Base-by-base conservation (phyloP, 768 basidiomycete genomes). In the Pleurotus giganteus region DNA sequence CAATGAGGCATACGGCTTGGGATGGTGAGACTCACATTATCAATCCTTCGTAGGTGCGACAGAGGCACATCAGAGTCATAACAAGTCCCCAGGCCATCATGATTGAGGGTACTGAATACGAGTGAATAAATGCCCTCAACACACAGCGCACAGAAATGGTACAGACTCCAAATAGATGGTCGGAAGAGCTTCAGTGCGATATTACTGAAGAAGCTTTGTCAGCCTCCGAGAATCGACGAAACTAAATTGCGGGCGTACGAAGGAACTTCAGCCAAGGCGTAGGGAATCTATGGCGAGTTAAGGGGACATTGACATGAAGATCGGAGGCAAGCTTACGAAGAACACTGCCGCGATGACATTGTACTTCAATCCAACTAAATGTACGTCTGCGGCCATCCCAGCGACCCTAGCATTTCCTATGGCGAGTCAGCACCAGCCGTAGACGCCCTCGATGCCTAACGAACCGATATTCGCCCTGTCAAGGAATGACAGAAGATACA, bases 381-480 rank as follows among this genome's bases (percentile, higher is more conserved):
- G 28, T 26, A 68, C 59, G 55, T 78, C 74, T 1, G 50, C 58
- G 13, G 69, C 63, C 76, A 79, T 71, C 15, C 77, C 77, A 6
- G 78, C 78, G 23, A 81, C 70, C 56, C 63, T 61, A 13, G 74
- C 74, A 58, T 76, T 75, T 44, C 74, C 74, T 75, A 27, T 4
- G n/a, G 12, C 21, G 19, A 23, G 27, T n/a, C 24, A 21, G 23
- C 21, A 2, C 49, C 17, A 2, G 17, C 23, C 7, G 9, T 7
- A 53, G n/a, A 53, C 39, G 43, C 34, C 27, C 15, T 7, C 34
- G n/a, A 39, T 13, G 5, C 19, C 13, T 23, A 7, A 49, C 27
- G 6, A 19, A 51, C 49, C 49, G 6, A 51, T 51, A 24, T 51
- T 51, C 19, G 32, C 34, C 21, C 49, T 34, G n/a, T 51, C 49